A percentile compares a stretch with the other conserved stretches of the same genome.
Evolutionary conservation across 2,329 filamentous ascomycete species (phyloP).

Genomic region (Ceratocystis diversiconidia): DNA sequence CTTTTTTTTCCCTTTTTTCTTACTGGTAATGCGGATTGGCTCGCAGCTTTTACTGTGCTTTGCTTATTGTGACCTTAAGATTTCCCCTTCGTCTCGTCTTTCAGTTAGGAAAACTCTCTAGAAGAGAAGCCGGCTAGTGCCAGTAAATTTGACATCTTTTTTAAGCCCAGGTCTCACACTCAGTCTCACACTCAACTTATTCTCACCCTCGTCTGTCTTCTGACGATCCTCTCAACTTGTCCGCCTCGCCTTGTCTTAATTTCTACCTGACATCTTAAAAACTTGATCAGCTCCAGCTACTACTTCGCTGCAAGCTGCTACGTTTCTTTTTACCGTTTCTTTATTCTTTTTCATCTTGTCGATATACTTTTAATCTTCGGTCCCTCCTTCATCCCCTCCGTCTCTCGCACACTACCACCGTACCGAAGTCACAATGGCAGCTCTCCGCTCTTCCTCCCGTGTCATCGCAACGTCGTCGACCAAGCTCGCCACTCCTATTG

Average conservation of each 20-base stretch:
- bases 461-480: constrained; percentile 35
- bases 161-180: constrained; percentile 5
- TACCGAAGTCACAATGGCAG: constrained; percentile 35
- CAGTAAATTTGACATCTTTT: neutral
- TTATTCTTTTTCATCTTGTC: neutral
- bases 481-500: constrained; percentile 29
- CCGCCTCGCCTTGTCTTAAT: neutral
- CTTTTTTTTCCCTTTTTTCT: constrained; percentile 6
- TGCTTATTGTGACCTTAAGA: neutral
- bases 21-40: neutral
- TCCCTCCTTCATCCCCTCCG: neutral
- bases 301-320: constrained; percentile 6
- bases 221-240: neutral
- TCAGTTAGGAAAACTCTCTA: neutral
- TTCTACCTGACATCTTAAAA: neutral
- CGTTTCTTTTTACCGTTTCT: neutral
- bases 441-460: constrained; percentile 46
- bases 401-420: neutral
- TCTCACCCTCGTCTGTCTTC: neutral
- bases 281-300: constrained; percentile 1
- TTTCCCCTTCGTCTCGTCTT: neutral
- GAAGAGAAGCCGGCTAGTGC: neutral
- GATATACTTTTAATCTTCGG: neutral
- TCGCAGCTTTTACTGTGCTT: neutral
- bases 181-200: neutral